Evolutionary conservation across 208 protist species (phyloP).

Genomic region (Novymonas esmeraldas): DNA sequence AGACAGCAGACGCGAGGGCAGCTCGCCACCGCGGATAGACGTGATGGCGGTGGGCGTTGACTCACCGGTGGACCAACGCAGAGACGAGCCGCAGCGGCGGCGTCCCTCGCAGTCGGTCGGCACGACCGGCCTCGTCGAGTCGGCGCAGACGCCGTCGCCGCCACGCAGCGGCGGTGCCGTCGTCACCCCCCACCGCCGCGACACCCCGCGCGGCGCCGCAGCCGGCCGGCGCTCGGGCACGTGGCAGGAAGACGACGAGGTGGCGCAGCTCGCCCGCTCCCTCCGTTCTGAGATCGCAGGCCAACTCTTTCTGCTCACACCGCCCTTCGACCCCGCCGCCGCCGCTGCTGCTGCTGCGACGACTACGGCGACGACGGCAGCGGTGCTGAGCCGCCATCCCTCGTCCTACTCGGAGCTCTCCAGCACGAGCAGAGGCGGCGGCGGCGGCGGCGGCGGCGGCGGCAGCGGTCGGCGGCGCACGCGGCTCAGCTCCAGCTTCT

Average conservation of each 20-base stretch:
- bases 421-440: not conserved
- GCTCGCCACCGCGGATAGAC: too few species aligned
- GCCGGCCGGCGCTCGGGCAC: not conserved
- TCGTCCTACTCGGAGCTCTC: slow-evolving; percentile 3
- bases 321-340: not conserved
- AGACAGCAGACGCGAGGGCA: too few species aligned
- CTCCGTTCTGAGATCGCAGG: slow-evolving; percentile 29
- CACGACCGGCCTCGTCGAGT: not conserved
- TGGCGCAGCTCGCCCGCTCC: slow-evolving; percentile 28
- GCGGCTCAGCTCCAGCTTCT: not conserved
- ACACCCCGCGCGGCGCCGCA: not conserved
- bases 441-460: not conserved
- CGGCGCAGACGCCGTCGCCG: too few species aligned
- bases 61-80: not conserved
- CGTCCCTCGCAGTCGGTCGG: not conserved
- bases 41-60: too few species aligned
- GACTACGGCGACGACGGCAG: too few species aligned
- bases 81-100: not conserved
- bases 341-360: not conserved
- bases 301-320: slow-evolving; percentile 25
- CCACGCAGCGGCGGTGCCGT: too few species aligned
- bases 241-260: slow-evolving; percentile 10
- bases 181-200: not conserved
- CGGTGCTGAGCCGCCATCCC: not conserved
- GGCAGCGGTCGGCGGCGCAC: not conserved